These are phyloP conservation scores for Chloranthus sessilifolius DNA, from an alignment of 164 flowering plant genomes.

Conservation along the genomic window DNA sequence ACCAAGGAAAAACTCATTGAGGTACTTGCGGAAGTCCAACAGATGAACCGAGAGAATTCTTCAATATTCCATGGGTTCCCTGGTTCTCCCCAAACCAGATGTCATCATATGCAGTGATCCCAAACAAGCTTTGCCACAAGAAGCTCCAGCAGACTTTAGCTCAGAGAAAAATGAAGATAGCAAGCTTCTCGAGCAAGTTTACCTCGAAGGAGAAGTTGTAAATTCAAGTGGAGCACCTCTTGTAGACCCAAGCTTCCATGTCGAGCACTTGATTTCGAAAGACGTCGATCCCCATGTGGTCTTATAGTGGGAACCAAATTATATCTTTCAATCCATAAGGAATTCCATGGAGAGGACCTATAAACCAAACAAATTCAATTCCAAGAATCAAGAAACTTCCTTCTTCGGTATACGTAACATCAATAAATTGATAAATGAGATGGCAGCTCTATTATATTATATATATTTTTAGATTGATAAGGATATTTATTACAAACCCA, in stretches of 20 bases:
- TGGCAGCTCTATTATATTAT: too few relatives aligned
- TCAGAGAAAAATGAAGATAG: constrained; percentile 23
- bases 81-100: constrained; percentile 96
- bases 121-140: constrained; percentile 80
- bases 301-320: constrained; percentile 66
- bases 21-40: constrained; percentile 87
- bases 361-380: neutral
- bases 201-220: neutral
- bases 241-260: constrained; percentile 91
- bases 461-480: too few relatives aligned
- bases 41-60: constrained; percentile 85
- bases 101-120: constrained; percentile 95
- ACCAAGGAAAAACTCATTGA: constrained; percentile 58
- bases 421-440: too few relatives aligned
- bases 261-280: constrained; percentile 76
- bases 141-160: constrained; percentile 73
- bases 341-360: constrained; percentile 96
- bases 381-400: neutral
- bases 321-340: constrained; percentile 95
- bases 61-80: constrained; percentile 96
- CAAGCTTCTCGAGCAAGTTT: neutral
- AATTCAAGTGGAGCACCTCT: constrained; percentile 36
- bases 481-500: too few relatives aligned
- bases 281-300: constrained; percentile 90
- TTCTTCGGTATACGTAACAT: too few relatives aligned